Percentiles rank a stretch among this genome's conserved stretches.
These are phyloP conservation scores for grape (Vitis vinifera) DNA, from an alignment of 164 flowering plant species.

Conservation along the genomic window DNA sequence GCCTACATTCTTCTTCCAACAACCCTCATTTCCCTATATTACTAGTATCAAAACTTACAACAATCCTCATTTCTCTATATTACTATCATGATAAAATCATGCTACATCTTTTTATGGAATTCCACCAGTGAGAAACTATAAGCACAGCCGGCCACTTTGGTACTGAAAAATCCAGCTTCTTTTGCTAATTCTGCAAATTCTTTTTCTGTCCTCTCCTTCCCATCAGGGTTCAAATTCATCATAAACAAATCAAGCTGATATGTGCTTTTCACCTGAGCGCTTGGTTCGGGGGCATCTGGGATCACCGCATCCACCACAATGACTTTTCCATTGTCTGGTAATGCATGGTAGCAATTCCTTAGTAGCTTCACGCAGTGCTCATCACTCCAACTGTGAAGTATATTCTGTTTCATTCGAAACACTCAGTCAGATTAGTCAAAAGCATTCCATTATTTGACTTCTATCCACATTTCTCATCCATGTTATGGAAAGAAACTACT, in stretches of 20 bases:
- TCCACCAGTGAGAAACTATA: conserved; percentile 22
- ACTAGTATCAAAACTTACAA: too few species aligned
- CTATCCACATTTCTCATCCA: too few species aligned
- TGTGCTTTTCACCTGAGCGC: background rate
- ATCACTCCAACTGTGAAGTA: conserved; percentile 34
- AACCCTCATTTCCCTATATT: too few species aligned
- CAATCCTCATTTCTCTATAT: too few species aligned
- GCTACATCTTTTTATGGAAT: conserved; percentile 20
- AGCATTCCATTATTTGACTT: too few species aligned
- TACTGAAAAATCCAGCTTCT: conserved; percentile 25
- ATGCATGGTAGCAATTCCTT: conserved; percentile 30
- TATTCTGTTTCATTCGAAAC: conserved; percentile 16
- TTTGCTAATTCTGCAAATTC: conserved; percentile 27
- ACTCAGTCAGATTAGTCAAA: too few species aligned
- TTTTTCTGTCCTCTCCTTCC: conserved; percentile 30
- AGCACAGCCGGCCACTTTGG: conserved; percentile 6
- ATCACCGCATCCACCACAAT: conserved; percentile 29
- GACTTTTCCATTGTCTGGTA: conserved; percentile 36
- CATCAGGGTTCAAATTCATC: conserved; percentile 17
- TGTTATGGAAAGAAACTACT: too few species aligned
- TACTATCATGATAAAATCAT: too few species aligned
- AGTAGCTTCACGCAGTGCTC: conserved; percentile 30
- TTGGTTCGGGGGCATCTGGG: conserved; percentile 22
- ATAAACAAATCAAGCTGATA: conserved; percentile 17
- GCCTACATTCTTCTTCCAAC: too few species aligned